Conservation (phyloP, 2,329 filamentous ascomycete species). For the Talaromyces sp. region DNA sequence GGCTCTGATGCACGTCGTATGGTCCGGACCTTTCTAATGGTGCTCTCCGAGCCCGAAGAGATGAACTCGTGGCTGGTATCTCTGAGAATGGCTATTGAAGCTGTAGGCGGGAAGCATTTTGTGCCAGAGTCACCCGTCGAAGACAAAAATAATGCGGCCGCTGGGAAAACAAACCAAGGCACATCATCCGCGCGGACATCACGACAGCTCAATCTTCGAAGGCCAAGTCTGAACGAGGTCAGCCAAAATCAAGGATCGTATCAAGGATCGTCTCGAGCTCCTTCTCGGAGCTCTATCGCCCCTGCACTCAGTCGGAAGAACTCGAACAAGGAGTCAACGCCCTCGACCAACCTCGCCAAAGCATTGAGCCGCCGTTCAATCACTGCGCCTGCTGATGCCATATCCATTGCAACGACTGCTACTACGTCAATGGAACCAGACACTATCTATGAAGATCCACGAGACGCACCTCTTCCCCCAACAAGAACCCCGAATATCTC, state of each 20-base stretch:
- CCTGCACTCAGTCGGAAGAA: conserved; percentile 9
- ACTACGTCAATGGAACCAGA: conserved; percentile 18
- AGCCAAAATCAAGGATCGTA: conserved; percentile 16
- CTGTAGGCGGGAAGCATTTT: conserved; percentile 41
- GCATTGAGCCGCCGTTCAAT: conserved; percentile 17
- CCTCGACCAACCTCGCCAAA: conserved; percentile 9
- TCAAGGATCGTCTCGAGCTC: not conserved
- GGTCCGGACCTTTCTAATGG: conserved; percentile 38
- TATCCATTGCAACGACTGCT: conserved; percentile 16
- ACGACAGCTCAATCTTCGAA: conserved; percentile 2
- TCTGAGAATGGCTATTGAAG: conserved; percentile 42
- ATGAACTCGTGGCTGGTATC: conserved; percentile 43
- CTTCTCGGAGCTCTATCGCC: not conserved
- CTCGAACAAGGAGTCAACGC: conserved; percentile 6
- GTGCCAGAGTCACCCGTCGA: conserved; percentile 24
- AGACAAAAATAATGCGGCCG: not conserved
- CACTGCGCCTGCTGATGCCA: conserved; percentile 15
- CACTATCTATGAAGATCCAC: conserved; percentile 15
- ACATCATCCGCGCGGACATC: not conserved
- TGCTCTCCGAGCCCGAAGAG: conserved; percentile 39
- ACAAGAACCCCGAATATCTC: conserved; percentile 14
- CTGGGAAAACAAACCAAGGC: not conserved
- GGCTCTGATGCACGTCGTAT: conserved; percentile 27
- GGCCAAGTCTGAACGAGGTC: conserved; percentile 22
- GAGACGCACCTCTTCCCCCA: conserved; percentile 19